These are phyloP conservation scores for Skeletonema marinoi DNA, from an alignment of 108 stramenopile species.

Conservation along the genomic window DNA sequence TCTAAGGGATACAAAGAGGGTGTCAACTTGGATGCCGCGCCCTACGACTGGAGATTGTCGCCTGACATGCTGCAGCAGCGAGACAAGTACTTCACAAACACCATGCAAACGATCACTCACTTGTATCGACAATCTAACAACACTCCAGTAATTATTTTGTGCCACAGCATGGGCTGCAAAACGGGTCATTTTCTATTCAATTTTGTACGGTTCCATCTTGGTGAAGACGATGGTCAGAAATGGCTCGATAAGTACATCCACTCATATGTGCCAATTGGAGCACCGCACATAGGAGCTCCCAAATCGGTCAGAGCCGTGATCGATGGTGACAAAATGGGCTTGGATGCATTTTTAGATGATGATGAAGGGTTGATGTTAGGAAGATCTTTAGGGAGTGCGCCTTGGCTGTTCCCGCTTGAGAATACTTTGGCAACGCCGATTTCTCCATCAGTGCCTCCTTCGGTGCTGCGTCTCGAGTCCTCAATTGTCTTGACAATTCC, in stretches of 20 bases:
- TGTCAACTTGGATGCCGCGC: slow-evolving; percentile 35
- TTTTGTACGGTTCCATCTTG: slow-evolving; percentile 28
- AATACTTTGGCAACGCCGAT: neutral
- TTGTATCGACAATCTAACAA: slow-evolving; percentile 31
- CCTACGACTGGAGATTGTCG: slow-evolving; percentile 46
- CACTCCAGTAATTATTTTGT: slow-evolving; percentile 43
- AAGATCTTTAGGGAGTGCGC: slow-evolving; percentile 59
- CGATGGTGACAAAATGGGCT: slow-evolving; percentile 65
- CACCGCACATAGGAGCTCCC: slow-evolving; percentile 65
- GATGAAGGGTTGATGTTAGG: slow-evolving; percentile 53
- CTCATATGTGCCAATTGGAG: slow-evolving; percentile 68
- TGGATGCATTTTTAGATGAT: slow-evolving; percentile 58
- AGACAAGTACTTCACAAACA: slow-evolving; percentile 43
- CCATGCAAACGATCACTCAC: slow-evolving; percentile 23
- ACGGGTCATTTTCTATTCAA: slow-evolving; percentile 49
- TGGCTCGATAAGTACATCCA: slow-evolving; percentile 63
- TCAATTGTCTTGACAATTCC: slow-evolving; percentile 21
- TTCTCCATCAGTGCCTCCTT: slow-evolving; percentile 10
- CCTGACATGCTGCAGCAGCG: slow-evolving; percentile 38
- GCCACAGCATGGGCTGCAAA: slow-evolving; percentile 52
- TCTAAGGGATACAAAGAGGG: slow-evolving; percentile 36
- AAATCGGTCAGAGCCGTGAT: slow-evolving; percentile 50
- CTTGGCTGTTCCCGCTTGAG: slow-evolving; percentile 57
- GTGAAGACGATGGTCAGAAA: slow-evolving; percentile 30
- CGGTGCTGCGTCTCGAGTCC: slow-evolving; percentile 18